Base-by-base conservation (phyloP, 192 early-diverging fungal species). In the Dimargaris xerosporica region DNA sequence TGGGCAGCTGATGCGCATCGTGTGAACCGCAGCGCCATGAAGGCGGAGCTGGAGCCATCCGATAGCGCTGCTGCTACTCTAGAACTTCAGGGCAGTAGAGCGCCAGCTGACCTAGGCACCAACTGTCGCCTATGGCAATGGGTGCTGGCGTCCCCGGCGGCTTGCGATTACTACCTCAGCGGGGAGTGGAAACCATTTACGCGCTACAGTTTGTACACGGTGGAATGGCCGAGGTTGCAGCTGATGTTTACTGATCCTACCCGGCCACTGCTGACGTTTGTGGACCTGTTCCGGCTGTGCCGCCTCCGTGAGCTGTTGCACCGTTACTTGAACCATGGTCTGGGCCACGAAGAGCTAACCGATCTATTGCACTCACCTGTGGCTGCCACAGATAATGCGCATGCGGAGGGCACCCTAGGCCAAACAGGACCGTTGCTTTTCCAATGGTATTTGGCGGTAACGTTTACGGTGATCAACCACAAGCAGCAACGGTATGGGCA, bases 171-270 rank as follows among this genome's bases (percentile, higher is more conserved):
- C 39, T 59, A n/a, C 41, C 17, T 59, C 16, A 34, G 41, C 4
- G 56, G 56, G 1, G 56, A 59, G 13, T 59, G 56, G 56, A 59
- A 59, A 15, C 56, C 56, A 9, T 59, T 59, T 39, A 59, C 56
- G 9, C 56, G 56, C 17, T 6, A 34, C 16, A 59, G 56, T 39
- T 28, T 13, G 16, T 39, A 41, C 16, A 59, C 56, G 19, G 56
- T 59, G 29, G 56, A 59, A 59, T 59, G 56, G 56, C 56, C 56
- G 17, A 1, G 56, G 2, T 19, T 59, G 11, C 56, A 41, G 16
- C 16, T 59, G 56, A 34, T 59, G 12, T 41, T 59, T 16, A 34
- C 34, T 23, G 23, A 39, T 17, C 56, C 56, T 41, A 41, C 16
- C 28, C 19, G 41, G 31, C 56, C 56, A 7, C 30, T 59, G 34